Conservation (phyloP, 257 asterid genomes). For the Przewalskia tangutica region DNA sequence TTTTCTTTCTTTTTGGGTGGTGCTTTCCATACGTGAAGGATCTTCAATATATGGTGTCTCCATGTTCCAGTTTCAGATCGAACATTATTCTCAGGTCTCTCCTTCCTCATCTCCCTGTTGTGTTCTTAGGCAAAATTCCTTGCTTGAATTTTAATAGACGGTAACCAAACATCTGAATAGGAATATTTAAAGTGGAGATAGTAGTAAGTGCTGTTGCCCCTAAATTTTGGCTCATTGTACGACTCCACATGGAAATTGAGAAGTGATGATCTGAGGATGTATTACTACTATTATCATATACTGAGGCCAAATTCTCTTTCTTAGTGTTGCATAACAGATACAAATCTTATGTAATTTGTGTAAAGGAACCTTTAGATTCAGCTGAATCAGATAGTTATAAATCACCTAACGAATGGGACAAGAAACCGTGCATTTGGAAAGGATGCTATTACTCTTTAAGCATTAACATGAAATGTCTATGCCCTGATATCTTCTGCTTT, state of each 20-base stretch:
- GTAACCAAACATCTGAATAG: not conserved
- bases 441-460: not conserved
- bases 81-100: slow-evolving; percentile 54
- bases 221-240: not conserved
- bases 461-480: not conserved
- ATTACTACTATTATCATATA: not conserved
- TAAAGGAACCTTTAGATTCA: not conserved
- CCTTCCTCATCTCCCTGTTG: slow-evolving; percentile 4
- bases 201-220: not conserved
- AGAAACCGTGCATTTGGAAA: not conserved
- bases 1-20: not conserved
- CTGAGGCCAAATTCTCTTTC: not conserved
- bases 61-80: slow-evolving; percentile 73
- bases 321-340: not conserved
- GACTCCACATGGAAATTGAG: not conserved
- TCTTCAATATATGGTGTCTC: slow-evolving; percentile 75
- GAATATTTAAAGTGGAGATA: not conserved
- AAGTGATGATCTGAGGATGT: not conserved
- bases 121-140: not conserved
- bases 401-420: not conserved
- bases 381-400: not conserved
- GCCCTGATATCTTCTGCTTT: not conserved
- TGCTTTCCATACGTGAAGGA: slow-evolving; percentile 26
- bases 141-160: not conserved
- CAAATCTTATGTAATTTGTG: not conserved